Evolutionary conservation across 169 alveolate species (phyloP), one percentile per base, ranked within the genome.

Genomic region (Babesia ovis): DNA sequence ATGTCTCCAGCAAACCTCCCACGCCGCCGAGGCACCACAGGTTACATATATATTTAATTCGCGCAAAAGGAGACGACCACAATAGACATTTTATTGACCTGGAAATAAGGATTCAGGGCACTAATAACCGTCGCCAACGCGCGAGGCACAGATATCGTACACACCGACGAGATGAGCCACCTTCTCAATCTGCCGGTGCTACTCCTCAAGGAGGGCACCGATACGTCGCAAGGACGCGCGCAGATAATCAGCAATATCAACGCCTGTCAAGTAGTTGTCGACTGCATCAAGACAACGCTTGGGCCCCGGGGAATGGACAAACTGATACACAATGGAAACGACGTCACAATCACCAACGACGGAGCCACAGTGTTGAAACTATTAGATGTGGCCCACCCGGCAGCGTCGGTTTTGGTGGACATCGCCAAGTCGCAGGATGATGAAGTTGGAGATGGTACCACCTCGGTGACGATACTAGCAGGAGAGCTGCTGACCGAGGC

Each of bases 281-380:
- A 96, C 68, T 94, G 95, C 34, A 94, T 96, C 54, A 93, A 89
- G 77, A 94, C 98, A 5, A 96, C 99, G 4, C 88, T 96, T 32
- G 99, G 99, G 4, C 99, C 99, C 6, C 80, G 98, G 46, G 99
- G 99, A 56, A 96, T 97, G 99, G 99, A 97, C 85, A 97, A 97
- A 81, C 85, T 97, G 83, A 96, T 97, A 6, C 96, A 96, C 58
- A 85, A 85, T 11, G 96, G 91, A 14, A 83, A 81, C 39, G 93
- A 92, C 48, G 93, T 82, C 9, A 96, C 99, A 11, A 95, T 97
- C 66, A 95, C 99, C 22, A 97, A 97, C 83, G 99, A 97, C 83
- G 99, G 99, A 18, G 99, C 99, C n/a, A 97, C 99, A 11, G 97
- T 97, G 48, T 89, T 97, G 84, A 79, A 83, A 50, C 91, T 96